These are phyloP conservation scores for Fraxinus sp. DNA, from an alignment of 305 asterid species.

Conservation along the genomic window DNA sequence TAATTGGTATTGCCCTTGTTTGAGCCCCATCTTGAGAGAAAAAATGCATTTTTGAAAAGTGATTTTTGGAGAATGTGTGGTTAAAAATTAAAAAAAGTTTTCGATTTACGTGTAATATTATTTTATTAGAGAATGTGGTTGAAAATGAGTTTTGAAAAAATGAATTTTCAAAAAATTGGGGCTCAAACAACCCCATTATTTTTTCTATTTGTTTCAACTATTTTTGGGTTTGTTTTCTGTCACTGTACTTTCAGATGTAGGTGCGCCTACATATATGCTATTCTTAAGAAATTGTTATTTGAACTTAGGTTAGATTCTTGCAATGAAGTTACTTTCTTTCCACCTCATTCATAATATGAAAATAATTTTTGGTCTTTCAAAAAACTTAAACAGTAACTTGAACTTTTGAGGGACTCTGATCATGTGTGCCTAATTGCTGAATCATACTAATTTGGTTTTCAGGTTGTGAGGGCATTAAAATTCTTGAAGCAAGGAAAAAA, in stretches of 20 bases:
- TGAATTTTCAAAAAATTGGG: too few relatives aligned
- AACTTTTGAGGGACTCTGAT: not conserved
- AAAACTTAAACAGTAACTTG: not conserved
- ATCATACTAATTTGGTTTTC: constrained; percentile 32
- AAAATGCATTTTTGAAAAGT: too few relatives aligned
- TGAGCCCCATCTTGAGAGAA: too few relatives aligned
- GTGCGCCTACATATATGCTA: not conserved
- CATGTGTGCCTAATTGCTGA: constrained; percentile 9
- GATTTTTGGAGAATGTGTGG: too few relatives aligned
- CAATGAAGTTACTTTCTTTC: not conserved
- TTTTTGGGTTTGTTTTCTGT: not conserved
- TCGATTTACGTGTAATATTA: too few relatives aligned
- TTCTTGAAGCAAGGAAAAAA: constrained; percentile 73
- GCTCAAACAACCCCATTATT: not conserved
- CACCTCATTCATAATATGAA: not conserved
- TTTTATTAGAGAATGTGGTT: too few relatives aligned
- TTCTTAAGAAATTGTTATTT: not conserved
- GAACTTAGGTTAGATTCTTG: not conserved
- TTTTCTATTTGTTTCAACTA: not conserved
- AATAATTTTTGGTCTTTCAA: not conserved
- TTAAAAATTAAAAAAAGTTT: too few relatives aligned
- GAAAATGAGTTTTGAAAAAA: too few relatives aligned
- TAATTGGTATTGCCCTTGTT: not conserved
- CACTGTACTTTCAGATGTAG: not conserved
- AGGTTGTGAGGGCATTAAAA: constrained; percentile 92